phyloP scores from a whole-genome alignment of 495 filamentous ascomycete genomes.

The Letharia columbiana region DNA sequence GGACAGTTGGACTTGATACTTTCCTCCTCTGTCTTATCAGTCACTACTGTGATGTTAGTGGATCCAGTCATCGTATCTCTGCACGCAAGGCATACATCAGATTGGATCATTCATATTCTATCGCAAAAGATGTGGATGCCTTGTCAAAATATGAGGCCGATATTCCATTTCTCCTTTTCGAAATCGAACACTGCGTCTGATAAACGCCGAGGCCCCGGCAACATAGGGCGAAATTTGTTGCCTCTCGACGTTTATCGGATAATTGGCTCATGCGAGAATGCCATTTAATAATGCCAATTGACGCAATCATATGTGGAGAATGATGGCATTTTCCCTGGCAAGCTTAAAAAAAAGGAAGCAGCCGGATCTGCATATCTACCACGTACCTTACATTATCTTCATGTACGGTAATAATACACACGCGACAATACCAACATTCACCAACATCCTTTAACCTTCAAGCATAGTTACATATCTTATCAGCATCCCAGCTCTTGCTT shows the following conservation, averaged over 20 bases:
- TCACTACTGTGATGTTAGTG: background rate
- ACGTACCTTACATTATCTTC: too few relatives aligned
- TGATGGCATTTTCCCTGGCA: background rate
- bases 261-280: too few relatives aligned
- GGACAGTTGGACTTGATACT: background rate
- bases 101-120: too few relatives aligned
- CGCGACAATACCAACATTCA: background rate
- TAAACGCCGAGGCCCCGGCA: too few relatives aligned
- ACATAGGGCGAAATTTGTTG: too few relatives aligned
- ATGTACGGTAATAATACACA: background rate
- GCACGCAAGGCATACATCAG: background rate
- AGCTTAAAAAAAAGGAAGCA: background rate
- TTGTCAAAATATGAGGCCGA: too few relatives aligned
- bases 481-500: background rate
- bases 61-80: background rate
- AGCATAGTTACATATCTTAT: background rate
- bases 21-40: too few relatives aligned
- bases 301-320: background rate
- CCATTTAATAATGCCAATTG: background rate
- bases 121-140: too few relatives aligned
- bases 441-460: background rate
- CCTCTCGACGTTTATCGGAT: too few relatives aligned
- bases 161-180: too few relatives aligned
- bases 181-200: too few relatives aligned
- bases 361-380: background rate